Evolutionary conservation across 805 yeast species (phyloP), one percentile per base, ranked within the genome.

Genomic region (Sugiyamaella valdiviana): DNA sequence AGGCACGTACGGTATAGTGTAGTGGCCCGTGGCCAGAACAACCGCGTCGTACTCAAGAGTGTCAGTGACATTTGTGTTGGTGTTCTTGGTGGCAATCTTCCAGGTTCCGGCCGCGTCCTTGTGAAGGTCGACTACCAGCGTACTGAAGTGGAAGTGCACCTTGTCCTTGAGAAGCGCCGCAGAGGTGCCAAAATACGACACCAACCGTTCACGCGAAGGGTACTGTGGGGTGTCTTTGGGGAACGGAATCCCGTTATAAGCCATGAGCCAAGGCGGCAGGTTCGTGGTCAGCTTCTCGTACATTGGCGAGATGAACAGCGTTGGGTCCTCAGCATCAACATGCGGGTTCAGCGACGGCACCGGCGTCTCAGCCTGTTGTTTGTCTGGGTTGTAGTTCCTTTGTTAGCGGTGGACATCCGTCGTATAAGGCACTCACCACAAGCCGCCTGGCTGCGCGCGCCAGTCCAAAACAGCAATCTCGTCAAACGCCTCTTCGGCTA

Each of bases 211-310:
- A 53, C 91, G 75, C 12, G 67, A 65, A 1, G 90, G 85, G 58
- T 80, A 89, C 5, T 62, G 64, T 2, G 74, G 73, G 12, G 36
- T 16, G 19, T 42, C 46, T n/a, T 53, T 46, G 17, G 32, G 45
- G 57, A 79, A 82, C 12, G 79, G 79, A 24, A 64, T 63, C 42
- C 70, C 75, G 39, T 73, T 72, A 57, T 74, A 86, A 46, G 78
- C 81, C 95, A 88, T 87, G 44, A 85, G 61, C 24, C 70, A 70
- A 40, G 73, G 72, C 26, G 81, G 79, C 21, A 85, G 76, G 60
- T 86, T 86, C 5, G 95, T 83, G 60, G 82, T 89, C 50, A 86
- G 66, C 38, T 69, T 63, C 44, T 79, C 76, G 62, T 86, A 86
- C 60, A 83, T 77, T 0, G 90, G 78, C 10, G 73, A 65, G 32